phyloP scores from a whole-genome alignment of 257 asterid species.

The Nemophila menziesii region DNA sequence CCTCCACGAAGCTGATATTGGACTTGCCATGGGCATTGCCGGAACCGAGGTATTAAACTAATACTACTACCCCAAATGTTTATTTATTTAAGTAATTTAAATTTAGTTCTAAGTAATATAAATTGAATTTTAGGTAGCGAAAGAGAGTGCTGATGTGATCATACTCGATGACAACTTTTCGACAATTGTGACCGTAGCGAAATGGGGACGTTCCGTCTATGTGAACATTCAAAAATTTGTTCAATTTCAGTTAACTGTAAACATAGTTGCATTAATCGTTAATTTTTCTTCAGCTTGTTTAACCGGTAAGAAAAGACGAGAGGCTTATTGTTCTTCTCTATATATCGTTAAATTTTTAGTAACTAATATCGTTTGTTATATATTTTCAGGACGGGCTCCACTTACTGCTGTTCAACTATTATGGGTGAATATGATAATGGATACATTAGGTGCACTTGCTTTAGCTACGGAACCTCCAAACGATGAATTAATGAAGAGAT shows the following conservation, averaged over 20 bases:
- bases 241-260: conserved; percentile 83
- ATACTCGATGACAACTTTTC: conserved; percentile 87
- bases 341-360: no score
- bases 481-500: conserved; percentile 72
- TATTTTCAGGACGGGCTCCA: conserved; percentile 65
- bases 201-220: conserved; percentile 89
- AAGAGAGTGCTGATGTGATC: conserved; percentile 92
- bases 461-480: conserved; percentile 94
- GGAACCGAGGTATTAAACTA: conserved; percentile 99
- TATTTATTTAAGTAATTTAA: no score
- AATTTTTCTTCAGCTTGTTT: conserved; percentile 80
- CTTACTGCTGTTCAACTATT: conserved; percentile 94
- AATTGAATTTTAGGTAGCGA: conserved; percentile 48
- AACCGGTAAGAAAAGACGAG: conserved; percentile 62
- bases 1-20: conserved; percentile 95
- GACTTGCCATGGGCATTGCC: conserved; percentile 97
- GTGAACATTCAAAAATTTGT: conserved; percentile 84
- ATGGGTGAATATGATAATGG: conserved; percentile 99
- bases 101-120: not conserved
- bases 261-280: conserved; percentile 64
- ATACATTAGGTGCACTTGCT: conserved; percentile 93
- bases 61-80: not conserved
- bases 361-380: no score
- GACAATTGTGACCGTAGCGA: conserved; percentile 78
- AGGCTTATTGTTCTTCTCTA: not conserved